Evolutionary conservation across 306 rosid species (phyloP), one percentile per base, ranked within the genome.

Genomic region (Styphnolobium japonicum): DNA sequence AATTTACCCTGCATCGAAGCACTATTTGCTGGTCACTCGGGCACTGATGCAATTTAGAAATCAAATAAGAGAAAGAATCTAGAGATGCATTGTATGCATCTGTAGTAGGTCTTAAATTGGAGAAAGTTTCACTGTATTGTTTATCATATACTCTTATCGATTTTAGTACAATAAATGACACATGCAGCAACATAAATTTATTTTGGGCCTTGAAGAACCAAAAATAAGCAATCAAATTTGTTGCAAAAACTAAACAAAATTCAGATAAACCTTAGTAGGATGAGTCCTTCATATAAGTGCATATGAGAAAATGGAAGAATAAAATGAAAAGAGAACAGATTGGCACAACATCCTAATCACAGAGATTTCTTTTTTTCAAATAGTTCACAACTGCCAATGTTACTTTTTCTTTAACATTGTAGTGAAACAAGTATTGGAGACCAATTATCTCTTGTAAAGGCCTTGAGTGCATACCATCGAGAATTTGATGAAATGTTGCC

Each of bases 401-500:
- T 45, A 46, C 39, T 63, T 49, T 49, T 71, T 22, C 81, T 58
- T 15, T 57, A 48, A 75, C 29, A 18, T 71, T 43, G 33, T 42
- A 53, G 23, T n/a, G 22, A 83, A 76, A 58, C 31, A 51, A 69
- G 69, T 55, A 40, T 19, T 56, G 73, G 14, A 66, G 60, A 19
- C 23, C 45, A 76, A 33, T 65, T 39, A 65, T 86, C 42, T 73
- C 39, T 22, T 67, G 21, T 33, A 7, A 16, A 31, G 66, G 62
- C 23, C 52, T 21, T 69, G 16, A 75, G 11, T 71, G 62, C 87
- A 74, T 87, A 94, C 97, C 46, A 74, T 88, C 88, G 65, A 94
- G 93, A 85, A 94, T 84, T 61, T 94, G 93, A 84, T 92, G 87
- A 85, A 94, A 92, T 5, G 87, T 83, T 68, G 97, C 97, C 75